Base-by-base conservation (phyloP, 441 rosid genomes). In the Erysimum pusillum region DNA sequence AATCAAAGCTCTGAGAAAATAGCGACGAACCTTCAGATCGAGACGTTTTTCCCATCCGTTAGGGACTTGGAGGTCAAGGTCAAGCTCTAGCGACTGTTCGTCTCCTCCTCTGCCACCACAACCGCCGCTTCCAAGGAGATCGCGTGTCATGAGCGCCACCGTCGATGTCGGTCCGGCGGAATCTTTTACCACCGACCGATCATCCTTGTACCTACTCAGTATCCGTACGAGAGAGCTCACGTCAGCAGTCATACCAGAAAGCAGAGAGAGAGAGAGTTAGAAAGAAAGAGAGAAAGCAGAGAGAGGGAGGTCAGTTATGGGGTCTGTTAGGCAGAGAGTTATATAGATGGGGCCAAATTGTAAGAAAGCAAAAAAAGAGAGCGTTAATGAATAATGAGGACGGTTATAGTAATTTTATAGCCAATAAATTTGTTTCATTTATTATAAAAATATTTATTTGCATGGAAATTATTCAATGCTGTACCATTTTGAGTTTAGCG, bases 1-100 rank as follows among this genome's bases (percentile, higher is more conserved):
- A 65, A 41, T 5, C 3, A 42, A 35, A 14, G 35, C 31, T 28
- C 31, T 28, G 31, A 28, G 31, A 64, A 39, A 69, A 32, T 34
- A 52, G 22, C 17, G 63, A 54, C 59, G 14, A 78, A 92, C 98
- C 92, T 91, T 88, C 69, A 92, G 78, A 71, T 94, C 97, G n/a
- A 92, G 86, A 32, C 92, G 90, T 70, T 92, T 94, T 75, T 94
- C 98, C 90, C 93, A 94, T 39, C 99, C 99, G 20, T 36, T 48
- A 14, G 99, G 98, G 17, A 92, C 98, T 62, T 91, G 85, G 11
- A 88, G 78, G 60, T 94, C 98, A 49, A 94, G 91, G 88, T 94
- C 96, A 67, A 92, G 83, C 69, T 92, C 96, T 15, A 85, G 87
- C 3, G 85, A 85, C 45, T 84, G 84, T 11, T 51, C 22, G 18